These are phyloP conservation scores for Arachis hypogaea DNA, from an alignment of 306 rosid genomes.

Conservation along the genomic window DNA sequence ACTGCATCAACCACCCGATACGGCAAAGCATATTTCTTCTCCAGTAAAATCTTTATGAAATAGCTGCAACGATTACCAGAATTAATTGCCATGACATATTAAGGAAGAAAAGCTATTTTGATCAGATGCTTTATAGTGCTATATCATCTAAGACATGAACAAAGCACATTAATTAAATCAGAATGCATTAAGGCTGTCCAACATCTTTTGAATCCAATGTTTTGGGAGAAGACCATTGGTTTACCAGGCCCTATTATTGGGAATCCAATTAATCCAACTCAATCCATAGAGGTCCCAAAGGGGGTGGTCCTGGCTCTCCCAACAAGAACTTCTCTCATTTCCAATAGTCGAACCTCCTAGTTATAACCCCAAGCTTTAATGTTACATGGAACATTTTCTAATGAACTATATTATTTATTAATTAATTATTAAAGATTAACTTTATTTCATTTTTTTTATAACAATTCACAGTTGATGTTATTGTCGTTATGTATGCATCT, in stretches of 20 bases:
- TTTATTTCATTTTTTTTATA: not conserved
- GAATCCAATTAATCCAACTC: too few species aligned
- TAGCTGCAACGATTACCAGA: slow-evolving; percentile 63
- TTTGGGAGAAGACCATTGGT: not conserved
- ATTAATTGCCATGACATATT: slow-evolving; percentile 30
- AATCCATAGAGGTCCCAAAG: too few species aligned
- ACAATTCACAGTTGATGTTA: not conserved
- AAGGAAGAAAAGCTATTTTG: not conserved
- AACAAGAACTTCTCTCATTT: too few species aligned
- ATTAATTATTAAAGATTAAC: not conserved
- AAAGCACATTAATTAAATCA: slow-evolving; percentile 4
- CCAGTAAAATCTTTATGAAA: slow-evolving; percentile 90
- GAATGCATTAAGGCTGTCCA: not conserved
- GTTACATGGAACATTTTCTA: not conserved
- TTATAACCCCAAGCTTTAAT: not conserved
- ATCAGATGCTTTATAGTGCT: not conserved
- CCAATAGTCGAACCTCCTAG: too few species aligned
- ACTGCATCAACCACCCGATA: slow-evolving; percentile 81
- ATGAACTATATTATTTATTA: not conserved
- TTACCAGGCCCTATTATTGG: too few species aligned
- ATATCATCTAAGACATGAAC: not conserved
- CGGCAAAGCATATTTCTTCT: slow-evolving; percentile 93
- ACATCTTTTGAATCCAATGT: not conserved
- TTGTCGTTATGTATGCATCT: too few species aligned
- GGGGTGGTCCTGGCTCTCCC: too few species aligned